Evolutionary conservation across 768 basidiomycete species (phyloP).

Genomic region (Vararia minispora): DNA sequence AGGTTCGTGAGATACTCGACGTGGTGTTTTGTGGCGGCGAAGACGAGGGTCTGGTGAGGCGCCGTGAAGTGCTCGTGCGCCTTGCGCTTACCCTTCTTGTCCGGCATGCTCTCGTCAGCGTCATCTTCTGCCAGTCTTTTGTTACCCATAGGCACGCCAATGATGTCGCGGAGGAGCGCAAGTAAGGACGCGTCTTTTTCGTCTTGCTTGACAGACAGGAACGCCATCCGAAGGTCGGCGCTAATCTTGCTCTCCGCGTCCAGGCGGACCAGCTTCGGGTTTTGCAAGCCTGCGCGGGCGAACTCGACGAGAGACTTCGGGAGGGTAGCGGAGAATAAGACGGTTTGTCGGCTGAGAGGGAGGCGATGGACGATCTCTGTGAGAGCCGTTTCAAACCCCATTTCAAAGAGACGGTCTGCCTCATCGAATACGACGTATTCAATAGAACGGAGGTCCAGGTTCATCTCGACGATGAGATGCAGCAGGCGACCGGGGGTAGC

Average conservation of each 20-base stretch:
- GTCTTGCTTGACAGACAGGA: conserved; percentile 82
- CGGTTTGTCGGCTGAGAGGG: conserved; percentile 77
- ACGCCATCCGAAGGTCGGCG: conserved; percentile 85
- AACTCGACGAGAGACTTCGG: conserved; percentile 96
- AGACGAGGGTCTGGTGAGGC: conserved; percentile 88
- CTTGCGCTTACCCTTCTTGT: conserved; percentile 40
- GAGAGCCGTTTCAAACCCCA: conserved; percentile 91
- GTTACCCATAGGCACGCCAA: conserved; percentile 59
- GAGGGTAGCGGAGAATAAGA: conserved; percentile 93
- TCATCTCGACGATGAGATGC: conserved; percentile 97
- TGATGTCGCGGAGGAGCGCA: conserved; percentile 74
- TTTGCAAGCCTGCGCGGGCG: conserved; percentile 90
- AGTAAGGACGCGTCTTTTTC: conserved; percentile 94
- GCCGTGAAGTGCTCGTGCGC: conserved; percentile 37
- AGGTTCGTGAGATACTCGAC: conserved; percentile 87
- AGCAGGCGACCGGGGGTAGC: conserved; percentile 96
- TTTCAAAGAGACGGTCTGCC: conserved; percentile 96
- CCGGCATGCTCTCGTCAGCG: conserved; percentile 16
- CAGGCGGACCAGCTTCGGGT: conserved; percentile 92
- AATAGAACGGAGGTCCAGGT: conserved; percentile 74
- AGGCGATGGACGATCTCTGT: conserved; percentile 88
- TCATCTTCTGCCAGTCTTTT: conserved; percentile 21
- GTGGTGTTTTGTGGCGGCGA: conserved; percentile 96
- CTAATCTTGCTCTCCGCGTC: conserved; percentile 96
- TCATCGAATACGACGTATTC: conserved; percentile 96